Percentiles rank a stretch among this genome's conserved stretches.
These are phyloP conservation scores for Ehretia macrophylla DNA, from an alignment of 257 asterid species.

Conservation along the genomic window DNA sequence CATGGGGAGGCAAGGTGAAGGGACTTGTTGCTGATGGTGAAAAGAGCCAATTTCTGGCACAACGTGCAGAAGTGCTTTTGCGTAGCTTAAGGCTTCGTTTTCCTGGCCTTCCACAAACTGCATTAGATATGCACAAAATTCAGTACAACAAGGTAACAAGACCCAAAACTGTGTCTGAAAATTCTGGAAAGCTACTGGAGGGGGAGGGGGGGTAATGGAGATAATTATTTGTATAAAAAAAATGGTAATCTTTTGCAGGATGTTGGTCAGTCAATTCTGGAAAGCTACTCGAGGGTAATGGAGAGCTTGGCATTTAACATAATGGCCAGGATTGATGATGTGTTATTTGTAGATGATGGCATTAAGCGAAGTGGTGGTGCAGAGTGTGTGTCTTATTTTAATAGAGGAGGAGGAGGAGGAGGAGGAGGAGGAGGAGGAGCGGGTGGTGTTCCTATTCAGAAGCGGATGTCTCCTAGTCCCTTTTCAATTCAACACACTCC, in stretches of 20 bases:
- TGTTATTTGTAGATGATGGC: constrained; percentile 78
- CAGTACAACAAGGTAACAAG: constrained; percentile 84
- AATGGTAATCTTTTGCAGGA: constrained; percentile 63
- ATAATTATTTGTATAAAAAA: not conserved
- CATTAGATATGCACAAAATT: constrained; percentile 91
- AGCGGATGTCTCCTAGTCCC: constrained; percentile 93
- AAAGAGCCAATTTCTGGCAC: constrained; percentile 56
- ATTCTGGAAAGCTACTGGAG: not conserved
- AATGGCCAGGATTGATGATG: constrained; percentile 92
- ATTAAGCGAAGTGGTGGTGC: constrained; percentile 60
- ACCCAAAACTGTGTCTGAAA: not conserved
- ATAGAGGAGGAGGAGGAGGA: too few relatives aligned
- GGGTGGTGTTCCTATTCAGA: constrained; percentile 81
- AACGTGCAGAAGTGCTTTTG: constrained; percentile 76
- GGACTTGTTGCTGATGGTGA: constrained; percentile 69
- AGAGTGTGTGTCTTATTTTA: constrained; percentile 61
- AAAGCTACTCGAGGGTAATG: constrained; percentile 97
- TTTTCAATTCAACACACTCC: constrained; percentile 92
- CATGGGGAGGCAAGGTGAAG: constrained; percentile 92
- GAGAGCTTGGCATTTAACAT: constrained; percentile 97
- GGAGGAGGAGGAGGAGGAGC: constrained; percentile 88
- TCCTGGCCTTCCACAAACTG: constrained; percentile 97
- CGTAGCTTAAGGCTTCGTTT: constrained; percentile 68
- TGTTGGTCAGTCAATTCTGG: constrained; percentile 95
- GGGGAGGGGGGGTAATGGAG: not conserved